Base-by-base conservation (phyloP, 495 filamentous ascomycete genomes). In the Thermothielavioides terrestris region DNA sequence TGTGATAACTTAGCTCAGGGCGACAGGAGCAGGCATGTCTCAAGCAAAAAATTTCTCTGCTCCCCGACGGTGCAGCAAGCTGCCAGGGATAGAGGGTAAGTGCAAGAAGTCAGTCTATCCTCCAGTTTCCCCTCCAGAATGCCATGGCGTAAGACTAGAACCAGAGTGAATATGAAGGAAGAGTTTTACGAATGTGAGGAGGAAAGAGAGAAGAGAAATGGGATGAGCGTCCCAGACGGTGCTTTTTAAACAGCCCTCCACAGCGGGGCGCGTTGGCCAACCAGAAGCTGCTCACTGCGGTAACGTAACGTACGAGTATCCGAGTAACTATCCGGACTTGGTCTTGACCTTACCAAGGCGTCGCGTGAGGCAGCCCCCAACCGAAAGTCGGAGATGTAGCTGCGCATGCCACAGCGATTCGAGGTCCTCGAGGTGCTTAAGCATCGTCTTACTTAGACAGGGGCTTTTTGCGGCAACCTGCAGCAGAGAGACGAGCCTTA, bases 131-230 rank as follows among this genome's bases (percentile, higher is more conserved):
- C 82, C 80, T 86, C 84, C 78, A 79, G 73, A 68, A 73, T 74
- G 72, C 67, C 77, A 77, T 76, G 69, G 75, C 62, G 56, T 68
- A 68, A 60, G 70, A 72, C 69, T 62, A 64, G 77, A 79, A 74
- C 75, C 79, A 80, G 84, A 88, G 83, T 87, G 83, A 85, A 88
- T 88, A 78, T 75, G 81, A 77, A 84, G 82, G 84, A 81, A 79
- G 65, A 25, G 53, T 59, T 64, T 76, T 79, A 80, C 82, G 59
- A 49, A 68, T 77, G 72, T 72, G 68, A 68, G 62, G 68, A 75
- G 67, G 53, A 39, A 58, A 58, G 35, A 20, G 22, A 56, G 56
- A 46, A 40, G 23, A 41, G 43, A 50, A 35, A 7, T 36, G 20
- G 7, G 11, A 21, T 25, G 15, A 50, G 34, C 17, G 14, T 55